phyloP scores from a whole-genome alignment of 495 filamentous ascomycete genomes.

The Aspergillus biplanus region DNA sequence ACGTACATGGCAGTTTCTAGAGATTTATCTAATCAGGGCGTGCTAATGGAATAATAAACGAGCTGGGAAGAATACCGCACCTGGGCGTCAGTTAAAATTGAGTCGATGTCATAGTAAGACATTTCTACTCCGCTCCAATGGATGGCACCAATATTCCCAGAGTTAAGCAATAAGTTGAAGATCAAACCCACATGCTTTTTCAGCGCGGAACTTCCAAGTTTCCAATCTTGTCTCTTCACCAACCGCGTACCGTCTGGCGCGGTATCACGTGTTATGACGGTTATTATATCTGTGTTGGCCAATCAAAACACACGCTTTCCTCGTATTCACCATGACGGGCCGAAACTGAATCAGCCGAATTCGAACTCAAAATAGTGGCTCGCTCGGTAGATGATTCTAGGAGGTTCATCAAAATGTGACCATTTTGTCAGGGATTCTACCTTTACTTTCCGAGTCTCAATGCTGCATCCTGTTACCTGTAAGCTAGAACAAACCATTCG shows the following conservation, averaged over 20 bases:
- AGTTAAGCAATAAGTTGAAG: background rate
- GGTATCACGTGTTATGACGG: slow-evolving; percentile 10
- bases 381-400: no score
- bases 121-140: slow-evolving; percentile 33
- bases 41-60: slow-evolving; percentile 30
- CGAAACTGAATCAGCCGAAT: no score
- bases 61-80: slow-evolving; percentile 41
- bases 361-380: no score
- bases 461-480: no score
- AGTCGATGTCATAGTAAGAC: slow-evolving; percentile 93
- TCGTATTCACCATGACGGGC: background rate
- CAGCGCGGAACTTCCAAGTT: background rate
- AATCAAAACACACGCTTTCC: slow-evolving; percentile 10
- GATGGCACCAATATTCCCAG: background rate
- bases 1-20: slow-evolving; percentile 94
- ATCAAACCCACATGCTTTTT: background rate
- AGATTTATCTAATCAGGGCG: slow-evolving; percentile 63
- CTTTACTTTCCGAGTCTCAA: no score
- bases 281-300: background rate
- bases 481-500: no score
- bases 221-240: background rate
- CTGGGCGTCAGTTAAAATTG: slow-evolving; percentile 91
- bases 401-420: no score
- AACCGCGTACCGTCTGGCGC: slow-evolving; percentile 11
- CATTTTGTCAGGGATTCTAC: no score